These are phyloP conservation scores for Hibiscus syriacus DNA, from an alignment of 345 rosid species.

Conservation along the genomic window DNA sequence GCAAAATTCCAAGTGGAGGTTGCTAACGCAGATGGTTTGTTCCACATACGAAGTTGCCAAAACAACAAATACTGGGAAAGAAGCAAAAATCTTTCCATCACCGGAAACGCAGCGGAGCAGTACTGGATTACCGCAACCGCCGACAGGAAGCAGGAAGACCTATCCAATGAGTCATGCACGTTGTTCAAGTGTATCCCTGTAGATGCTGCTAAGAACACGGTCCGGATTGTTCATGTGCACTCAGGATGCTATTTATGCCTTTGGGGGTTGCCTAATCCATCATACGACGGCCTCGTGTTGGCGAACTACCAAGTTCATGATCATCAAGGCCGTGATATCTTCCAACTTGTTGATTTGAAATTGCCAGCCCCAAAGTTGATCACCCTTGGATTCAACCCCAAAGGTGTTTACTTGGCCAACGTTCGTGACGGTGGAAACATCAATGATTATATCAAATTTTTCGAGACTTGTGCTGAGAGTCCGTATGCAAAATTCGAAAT, in stretches of 20 bases:
- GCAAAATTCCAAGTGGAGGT: neutral
- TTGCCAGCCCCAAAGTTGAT: too few species aligned
- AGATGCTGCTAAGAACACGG: neutral
- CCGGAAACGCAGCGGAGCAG: neutral
- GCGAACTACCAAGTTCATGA: neutral
- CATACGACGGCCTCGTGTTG: neutral
- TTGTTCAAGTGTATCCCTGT: neutral
- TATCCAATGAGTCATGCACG: neutral
- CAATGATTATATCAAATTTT: neutral
- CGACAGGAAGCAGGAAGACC: neutral
- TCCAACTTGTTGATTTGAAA: neutral
- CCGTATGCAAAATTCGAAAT: neutral
- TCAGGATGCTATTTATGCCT: neutral
- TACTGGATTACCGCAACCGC: neutral
- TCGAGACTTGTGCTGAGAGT: neutral
- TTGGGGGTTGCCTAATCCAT: neutral
- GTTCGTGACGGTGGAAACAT: neutral
- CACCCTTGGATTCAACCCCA: neutral
- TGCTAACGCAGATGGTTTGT: neutral
- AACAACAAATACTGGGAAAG: neutral
- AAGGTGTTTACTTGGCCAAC: neutral
- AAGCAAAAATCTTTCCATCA: neutral
- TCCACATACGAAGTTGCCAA: neutral
- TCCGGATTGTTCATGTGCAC: neutral
- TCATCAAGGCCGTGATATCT: neutral